These are phyloP conservation scores for Aspergillus nanangensis DNA, from an alignment of 495 filamentous ascomycete species.

Conservation along the genomic window DNA sequence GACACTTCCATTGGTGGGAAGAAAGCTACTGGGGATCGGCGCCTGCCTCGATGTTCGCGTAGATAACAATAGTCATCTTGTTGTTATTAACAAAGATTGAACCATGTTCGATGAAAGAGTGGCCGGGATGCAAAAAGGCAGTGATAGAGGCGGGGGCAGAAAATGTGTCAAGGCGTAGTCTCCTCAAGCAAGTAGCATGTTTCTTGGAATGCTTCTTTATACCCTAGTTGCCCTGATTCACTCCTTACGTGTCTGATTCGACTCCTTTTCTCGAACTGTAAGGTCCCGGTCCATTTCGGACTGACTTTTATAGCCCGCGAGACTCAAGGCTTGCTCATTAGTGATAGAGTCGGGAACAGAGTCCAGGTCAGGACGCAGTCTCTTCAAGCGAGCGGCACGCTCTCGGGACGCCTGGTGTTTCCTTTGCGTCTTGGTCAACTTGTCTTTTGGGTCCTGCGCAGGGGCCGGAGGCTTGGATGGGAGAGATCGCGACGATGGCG, in stretches of 20 bases:
- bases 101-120: too few relatives aligned
- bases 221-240: not conserved
- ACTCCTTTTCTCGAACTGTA: constrained; percentile 17
- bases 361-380: constrained; percentile 24
- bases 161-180: too few relatives aligned
- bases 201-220: too few relatives aligned
- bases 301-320: constrained; percentile 26
- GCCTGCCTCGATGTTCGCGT: too few relatives aligned
- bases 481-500: constrained; percentile 11
- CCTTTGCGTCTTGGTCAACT: constrained; percentile 18
- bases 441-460: constrained; percentile 15
- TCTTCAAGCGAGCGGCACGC: constrained; percentile 24
- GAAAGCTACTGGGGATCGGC: too few relatives aligned
- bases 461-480: constrained; percentile 10
- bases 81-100: too few relatives aligned
- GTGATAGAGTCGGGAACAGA: constrained; percentile 20
- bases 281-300: constrained; percentile 29
- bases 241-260: constrained; percentile 1
- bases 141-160: too few relatives aligned
- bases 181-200: too few relatives aligned
- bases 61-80: too few relatives aligned
- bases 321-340: constrained; percentile 21
- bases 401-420: constrained; percentile 21
- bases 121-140: too few relatives aligned
- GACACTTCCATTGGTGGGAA: too few relatives aligned